These are phyloP conservation scores for Artomyces pyxidatus DNA, from an alignment of 768 basidiomycete genomes.

Conservation along the genomic window DNA sequence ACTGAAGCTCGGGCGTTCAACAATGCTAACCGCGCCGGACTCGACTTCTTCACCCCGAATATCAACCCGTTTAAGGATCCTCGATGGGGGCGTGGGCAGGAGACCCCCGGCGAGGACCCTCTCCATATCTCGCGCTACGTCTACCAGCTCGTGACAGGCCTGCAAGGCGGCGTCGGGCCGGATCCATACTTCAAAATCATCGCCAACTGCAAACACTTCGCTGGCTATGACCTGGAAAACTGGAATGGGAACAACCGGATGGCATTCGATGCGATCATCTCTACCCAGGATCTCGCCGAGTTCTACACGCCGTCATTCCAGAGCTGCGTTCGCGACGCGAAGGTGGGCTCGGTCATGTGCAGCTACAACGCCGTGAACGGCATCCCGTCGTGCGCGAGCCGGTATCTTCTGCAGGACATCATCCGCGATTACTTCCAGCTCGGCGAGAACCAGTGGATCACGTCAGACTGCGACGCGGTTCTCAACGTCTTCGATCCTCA, in stretches of 20 bases:
- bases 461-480: constrained; percentile 49
- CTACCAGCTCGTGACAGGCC: constrained; percentile 41
- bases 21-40: constrained; percentile 41
- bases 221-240: constrained; percentile 49
- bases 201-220: constrained; percentile 55
- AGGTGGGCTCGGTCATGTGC: constrained; percentile 53
- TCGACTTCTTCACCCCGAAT: constrained; percentile 50
- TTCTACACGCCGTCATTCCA: constrained; percentile 51
- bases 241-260: constrained; percentile 44
- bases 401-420: constrained; percentile 43
- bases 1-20: constrained; percentile 53
- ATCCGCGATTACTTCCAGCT: constrained; percentile 35
- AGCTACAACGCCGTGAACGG: constrained; percentile 57
- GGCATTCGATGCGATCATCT: constrained; percentile 44
- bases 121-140: constrained; percentile 47
- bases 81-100: constrained; percentile 55
- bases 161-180: constrained; percentile 52
- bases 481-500: constrained; percentile 45
- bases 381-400: constrained; percentile 45
- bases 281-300: constrained; percentile 46
- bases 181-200: constrained; percentile 40
- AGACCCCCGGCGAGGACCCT: constrained; percentile 55
- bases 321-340: constrained; percentile 49
- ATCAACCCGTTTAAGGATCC: constrained; percentile 48
- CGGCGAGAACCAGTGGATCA: constrained; percentile 44